These are phyloP conservation scores for Colletotrichum gigasporum DNA, from an alignment of 2,329 filamentous ascomycete species.

Conservation along the genomic window DNA sequence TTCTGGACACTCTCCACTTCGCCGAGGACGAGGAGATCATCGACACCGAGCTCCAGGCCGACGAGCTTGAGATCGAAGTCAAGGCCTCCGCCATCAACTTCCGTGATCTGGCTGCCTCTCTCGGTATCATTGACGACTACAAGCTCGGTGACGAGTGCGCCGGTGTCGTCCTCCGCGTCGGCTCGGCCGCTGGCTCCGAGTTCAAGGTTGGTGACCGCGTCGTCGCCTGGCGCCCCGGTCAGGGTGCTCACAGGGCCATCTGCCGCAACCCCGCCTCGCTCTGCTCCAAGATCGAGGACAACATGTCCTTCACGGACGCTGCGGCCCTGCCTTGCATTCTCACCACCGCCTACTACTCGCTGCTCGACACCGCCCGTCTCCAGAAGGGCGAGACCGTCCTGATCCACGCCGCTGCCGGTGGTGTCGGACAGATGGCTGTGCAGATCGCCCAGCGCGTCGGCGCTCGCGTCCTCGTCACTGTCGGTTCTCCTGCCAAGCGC, in stretches of 20 bases:
- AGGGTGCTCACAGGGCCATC: constrained; percentile 38
- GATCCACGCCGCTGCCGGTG: constrained; percentile 48
- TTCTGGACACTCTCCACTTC: constrained; percentile 41
- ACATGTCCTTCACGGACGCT: constrained; percentile 36
- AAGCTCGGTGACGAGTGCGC: constrained; percentile 38
- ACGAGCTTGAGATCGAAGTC: constrained; percentile 43
- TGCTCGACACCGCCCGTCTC: constrained; percentile 36
- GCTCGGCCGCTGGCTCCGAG: constrained; percentile 30
- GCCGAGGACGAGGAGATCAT: constrained; percentile 36
- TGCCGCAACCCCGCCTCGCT: constrained; percentile 40
- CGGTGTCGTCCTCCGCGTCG: constrained; percentile 33
- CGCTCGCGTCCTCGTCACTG: constrained; percentile 53
- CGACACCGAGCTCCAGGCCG: constrained; percentile 27
- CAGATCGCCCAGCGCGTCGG: constrained; percentile 46
- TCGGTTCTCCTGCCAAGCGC: constrained; percentile 39
- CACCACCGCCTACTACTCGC: constrained; percentile 40
- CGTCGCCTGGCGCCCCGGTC: constrained; percentile 31
- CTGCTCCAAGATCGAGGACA: constrained; percentile 39
- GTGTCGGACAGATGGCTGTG: constrained; percentile 50
- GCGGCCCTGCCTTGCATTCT: constrained; percentile 39
- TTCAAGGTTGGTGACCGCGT: constrained; percentile 46
- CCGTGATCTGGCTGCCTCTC: constrained; percentile 43
- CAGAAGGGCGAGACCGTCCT: constrained; percentile 47
- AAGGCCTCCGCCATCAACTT: constrained; percentile 46
- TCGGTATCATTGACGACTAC: constrained; percentile 37